These are phyloP conservation scores for Pestalotiopsis fici DNA, from an alignment of 2,329 filamentous ascomycete species.

Conservation along the genomic window DNA sequence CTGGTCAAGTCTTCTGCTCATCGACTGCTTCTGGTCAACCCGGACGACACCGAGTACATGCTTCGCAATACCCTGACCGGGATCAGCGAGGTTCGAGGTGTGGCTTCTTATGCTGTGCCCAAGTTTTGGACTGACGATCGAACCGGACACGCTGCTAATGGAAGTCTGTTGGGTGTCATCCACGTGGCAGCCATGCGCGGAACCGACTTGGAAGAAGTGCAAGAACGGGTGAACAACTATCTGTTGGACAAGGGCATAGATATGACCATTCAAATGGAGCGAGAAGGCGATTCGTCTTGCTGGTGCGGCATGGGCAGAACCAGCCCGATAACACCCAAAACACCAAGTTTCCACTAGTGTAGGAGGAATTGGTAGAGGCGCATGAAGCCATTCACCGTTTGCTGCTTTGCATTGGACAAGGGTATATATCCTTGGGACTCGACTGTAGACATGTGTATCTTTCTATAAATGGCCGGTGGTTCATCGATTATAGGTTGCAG, in stretches of 20 bases:
- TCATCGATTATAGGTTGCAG: not conserved
- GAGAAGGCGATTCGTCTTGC: conserved; percentile 71
- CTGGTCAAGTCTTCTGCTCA: conserved; percentile 84
- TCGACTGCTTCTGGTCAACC: conserved; percentile 80
- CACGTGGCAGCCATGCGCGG: conserved; percentile 77
- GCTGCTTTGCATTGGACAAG: not conserved
- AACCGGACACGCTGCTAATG: conserved; percentile 39
- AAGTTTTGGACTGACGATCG: conserved; percentile 91
- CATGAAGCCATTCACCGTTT: not conserved
- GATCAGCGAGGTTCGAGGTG: conserved; percentile 78
- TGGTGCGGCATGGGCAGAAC: conserved; percentile 55
- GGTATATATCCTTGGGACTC: not conserved
- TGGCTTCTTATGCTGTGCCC: conserved; percentile 82
- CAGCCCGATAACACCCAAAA: conserved; percentile 30
- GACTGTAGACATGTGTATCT: not conserved
- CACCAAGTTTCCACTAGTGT: conserved; percentile 6
- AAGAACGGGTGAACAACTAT: conserved; percentile 73
- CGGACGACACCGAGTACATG: conserved; percentile 83
- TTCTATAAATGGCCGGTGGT: not conserved
- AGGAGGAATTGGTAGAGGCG: not conserved
- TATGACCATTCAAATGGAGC: conserved; percentile 83
- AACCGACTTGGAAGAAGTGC: conserved; percentile 79
- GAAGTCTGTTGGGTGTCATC: conserved; percentile 76
- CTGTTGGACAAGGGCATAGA: conserved; percentile 73
- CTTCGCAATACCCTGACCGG: conserved; percentile 85